A percentile compares a stretch with the other conserved stretches of the same genome.
Conservation (phyloP, 495 filamentous ascomycete genomes). For the Neurospora cerealis region DNA sequence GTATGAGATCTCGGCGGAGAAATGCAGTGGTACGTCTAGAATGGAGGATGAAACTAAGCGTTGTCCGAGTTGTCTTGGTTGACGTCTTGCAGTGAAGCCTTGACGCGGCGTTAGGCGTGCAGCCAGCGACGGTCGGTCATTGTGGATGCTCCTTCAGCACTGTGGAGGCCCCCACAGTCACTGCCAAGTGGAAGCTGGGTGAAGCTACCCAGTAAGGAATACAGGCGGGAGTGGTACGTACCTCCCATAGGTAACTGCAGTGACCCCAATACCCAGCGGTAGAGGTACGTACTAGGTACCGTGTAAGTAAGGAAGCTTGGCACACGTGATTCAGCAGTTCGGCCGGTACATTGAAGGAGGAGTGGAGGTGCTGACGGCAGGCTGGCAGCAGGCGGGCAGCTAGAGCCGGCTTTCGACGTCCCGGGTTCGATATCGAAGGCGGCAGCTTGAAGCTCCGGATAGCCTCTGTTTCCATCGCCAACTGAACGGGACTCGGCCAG, state of each 20-base stretch:
- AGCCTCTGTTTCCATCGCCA: slow-evolving; percentile 17
- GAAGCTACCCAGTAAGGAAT: not conserved
- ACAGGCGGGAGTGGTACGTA: not conserved
- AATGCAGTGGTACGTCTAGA: not conserved
- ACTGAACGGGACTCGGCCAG: slow-evolving; percentile 21
- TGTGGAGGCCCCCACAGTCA: not conserved
- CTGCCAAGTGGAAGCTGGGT: not conserved
- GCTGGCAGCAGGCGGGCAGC: not conserved
- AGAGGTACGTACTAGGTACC: not conserved
- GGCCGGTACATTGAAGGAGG: not conserved
- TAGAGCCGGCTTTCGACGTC: not conserved
- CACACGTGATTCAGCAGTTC: slow-evolving; percentile 9
- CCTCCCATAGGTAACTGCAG: not conserved
- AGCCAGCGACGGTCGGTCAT: not conserved
- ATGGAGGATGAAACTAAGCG: not conserved
- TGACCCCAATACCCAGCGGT: not conserved
- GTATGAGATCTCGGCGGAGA: not conserved
- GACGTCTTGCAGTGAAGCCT: not conserved
- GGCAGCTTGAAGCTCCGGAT: slow-evolving; percentile 11
- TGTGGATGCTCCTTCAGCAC: not conserved
- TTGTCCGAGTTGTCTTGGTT: not conserved
- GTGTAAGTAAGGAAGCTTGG: not conserved
- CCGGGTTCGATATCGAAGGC: slow-evolving; percentile 4
- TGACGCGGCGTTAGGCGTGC: not conserved
- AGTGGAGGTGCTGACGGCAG: not conserved